Conservation (phyloP, 2,329 filamentous ascomycete species). For the Sarocladiaceae sp. region DNA sequence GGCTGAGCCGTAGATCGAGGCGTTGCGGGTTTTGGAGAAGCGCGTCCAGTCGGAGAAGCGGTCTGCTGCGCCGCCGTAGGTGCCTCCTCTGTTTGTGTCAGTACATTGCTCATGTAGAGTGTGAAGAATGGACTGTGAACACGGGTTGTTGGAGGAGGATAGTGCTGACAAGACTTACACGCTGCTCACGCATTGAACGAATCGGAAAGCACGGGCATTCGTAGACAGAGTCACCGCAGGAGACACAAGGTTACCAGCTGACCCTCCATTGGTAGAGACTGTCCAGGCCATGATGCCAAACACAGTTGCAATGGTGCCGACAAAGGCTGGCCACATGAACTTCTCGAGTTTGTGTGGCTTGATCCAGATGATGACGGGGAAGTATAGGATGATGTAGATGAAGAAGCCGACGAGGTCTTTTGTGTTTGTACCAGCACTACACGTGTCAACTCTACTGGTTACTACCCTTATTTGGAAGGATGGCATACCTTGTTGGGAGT, state of each 20-base stretch:
- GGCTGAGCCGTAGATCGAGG: too few relatives aligned
- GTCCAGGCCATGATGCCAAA: constrained; percentile 10
- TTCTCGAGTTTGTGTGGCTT: constrained; percentile 9
- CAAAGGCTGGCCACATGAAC: constrained; percentile 8
- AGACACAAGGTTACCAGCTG: constrained; percentile 2
- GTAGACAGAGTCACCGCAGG: background rate
- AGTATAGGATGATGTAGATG: constrained; percentile 4
- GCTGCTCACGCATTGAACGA: too few relatives aligned
- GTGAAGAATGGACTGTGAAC: too few relatives aligned
- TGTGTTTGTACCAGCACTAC: background rate
- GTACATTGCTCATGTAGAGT: too few relatives aligned
- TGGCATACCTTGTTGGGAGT: too few relatives aligned
- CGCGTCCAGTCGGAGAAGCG: too few relatives aligned
- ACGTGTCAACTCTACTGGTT: too few relatives aligned
- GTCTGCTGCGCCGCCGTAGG: too few relatives aligned
- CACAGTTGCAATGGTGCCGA: constrained; percentile 2
- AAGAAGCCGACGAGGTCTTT: constrained; percentile 6
- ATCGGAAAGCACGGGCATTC: background rate
- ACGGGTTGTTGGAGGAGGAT: too few relatives aligned
- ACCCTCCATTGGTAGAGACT: constrained; percentile 2
- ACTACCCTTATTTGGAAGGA: background rate
- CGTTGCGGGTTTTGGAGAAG: too few relatives aligned
- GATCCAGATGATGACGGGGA: constrained; percentile 7
- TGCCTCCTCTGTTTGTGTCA: too few relatives aligned
- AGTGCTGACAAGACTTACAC: too few relatives aligned